These are phyloP conservation scores for Punctularia strigosozonata DNA, from an alignment of 768 basidiomycete genomes.

Conservation along the genomic window DNA sequence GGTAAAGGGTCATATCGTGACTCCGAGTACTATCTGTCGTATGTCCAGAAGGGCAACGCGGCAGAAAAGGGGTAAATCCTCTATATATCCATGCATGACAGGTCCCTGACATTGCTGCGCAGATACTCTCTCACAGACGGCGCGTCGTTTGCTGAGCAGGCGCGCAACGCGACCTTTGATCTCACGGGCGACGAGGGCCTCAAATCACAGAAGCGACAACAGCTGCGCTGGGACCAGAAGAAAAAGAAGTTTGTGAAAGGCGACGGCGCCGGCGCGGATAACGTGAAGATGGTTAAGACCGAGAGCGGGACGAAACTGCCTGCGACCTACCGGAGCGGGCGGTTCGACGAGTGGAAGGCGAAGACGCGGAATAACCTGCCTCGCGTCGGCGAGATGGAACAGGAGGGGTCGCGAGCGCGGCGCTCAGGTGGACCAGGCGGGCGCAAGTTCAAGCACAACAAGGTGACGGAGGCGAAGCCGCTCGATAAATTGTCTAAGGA, in stretches of 20 bases:
- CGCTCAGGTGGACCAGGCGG: conserved; percentile 26
- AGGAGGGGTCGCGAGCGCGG: conserved; percentile 21
- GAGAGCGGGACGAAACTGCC: conserved; percentile 89
- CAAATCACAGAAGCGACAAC: conserved; percentile 46
- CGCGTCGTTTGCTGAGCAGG: conserved; percentile 79
- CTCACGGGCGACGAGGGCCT: conserved; percentile 67
- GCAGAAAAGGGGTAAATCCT: conserved; percentile 78
- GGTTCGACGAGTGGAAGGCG: conserved; percentile 91
- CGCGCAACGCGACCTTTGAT: conserved; percentile 70
- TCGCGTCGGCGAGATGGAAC: conserved; percentile 73
- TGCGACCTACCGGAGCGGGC: conserved; percentile 84
- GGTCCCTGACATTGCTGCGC: neutral
- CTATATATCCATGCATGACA: conserved; percentile 1
- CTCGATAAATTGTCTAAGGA: conserved; percentile 61
- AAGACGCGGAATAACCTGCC: conserved; percentile 68
- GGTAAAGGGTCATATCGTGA: conserved; percentile 51
- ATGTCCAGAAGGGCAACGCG: conserved; percentile 77
- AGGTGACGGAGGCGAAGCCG: conserved; percentile 52
- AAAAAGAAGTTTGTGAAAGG: conserved; percentile 91
- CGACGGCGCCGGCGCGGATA: conserved; percentile 78
- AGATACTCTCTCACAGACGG: conserved; percentile 89
- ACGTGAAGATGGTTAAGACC: conserved; percentile 85
- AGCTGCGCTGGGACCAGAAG: conserved; percentile 87
- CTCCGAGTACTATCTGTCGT: conserved; percentile 82
- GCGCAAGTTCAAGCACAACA: conserved; percentile 66